phyloP scores from a whole-genome alignment of 106 monocot species.

The Dendrobium catenatum region DNA sequence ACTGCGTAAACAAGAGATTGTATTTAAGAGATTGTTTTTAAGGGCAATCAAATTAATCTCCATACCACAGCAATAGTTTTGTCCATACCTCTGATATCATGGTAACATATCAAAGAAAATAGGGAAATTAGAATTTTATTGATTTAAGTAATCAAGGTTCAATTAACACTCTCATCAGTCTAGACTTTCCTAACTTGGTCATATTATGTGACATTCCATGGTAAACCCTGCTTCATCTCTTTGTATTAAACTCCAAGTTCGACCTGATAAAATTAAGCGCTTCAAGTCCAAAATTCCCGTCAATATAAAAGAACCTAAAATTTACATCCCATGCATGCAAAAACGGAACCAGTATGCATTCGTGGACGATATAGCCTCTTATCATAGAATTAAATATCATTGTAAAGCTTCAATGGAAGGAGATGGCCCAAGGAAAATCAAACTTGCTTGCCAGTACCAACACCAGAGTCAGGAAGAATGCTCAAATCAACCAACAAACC shows the following conservation, averaged over 20 bases:
- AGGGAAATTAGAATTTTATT: background rate
- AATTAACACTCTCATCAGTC: slow-evolving; percentile 1
- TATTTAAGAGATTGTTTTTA: background rate
- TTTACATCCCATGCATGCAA: background rate
- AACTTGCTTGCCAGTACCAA: no score
- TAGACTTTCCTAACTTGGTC: background rate
- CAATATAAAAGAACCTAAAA: no score
- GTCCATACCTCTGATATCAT: background rate
- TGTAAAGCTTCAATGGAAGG: background rate
- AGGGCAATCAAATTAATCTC: no score
- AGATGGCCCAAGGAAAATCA: background rate
- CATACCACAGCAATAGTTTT: background rate
- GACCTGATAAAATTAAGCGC: no score
- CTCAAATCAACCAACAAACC: background rate
- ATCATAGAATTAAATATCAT: background rate
- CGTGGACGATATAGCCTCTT: background rate
- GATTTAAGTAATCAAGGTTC: background rate
- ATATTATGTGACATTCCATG: background rate
- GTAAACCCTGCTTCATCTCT: background rate
- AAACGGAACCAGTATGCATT: background rate
- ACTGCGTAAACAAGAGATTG: background rate
- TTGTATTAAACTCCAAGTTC: background rate
- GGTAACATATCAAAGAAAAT: background rate
- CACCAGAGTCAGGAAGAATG: background rate
- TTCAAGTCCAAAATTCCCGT: no score